Evolutionary conservation across 768 basidiomycete genomes (phyloP).

Genomic region (Agaricus bisporus): DNA sequence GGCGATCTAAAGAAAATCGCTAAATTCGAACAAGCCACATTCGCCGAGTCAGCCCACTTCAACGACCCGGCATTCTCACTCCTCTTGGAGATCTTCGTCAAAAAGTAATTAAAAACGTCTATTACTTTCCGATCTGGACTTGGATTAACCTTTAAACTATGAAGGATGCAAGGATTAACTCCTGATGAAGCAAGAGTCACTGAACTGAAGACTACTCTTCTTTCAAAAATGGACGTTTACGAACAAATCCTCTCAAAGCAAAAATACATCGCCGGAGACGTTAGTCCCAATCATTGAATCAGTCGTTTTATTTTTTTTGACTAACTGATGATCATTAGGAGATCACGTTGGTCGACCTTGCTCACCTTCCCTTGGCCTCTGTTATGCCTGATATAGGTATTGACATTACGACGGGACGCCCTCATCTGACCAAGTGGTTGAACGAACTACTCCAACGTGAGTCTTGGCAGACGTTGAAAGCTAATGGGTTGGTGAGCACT

Average conservation of each 20-base stretch:
- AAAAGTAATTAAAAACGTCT: conserved; percentile 48
- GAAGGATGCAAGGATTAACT: background rate
- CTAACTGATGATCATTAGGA: conserved; percentile 19
- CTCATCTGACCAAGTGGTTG: conserved; percentile 41
- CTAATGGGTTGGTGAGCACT: too few relatives aligned
- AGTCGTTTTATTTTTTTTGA: background rate
- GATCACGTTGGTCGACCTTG: conserved; percentile 41
- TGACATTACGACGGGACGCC: conserved; percentile 26
- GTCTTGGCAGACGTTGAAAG: too few relatives aligned
- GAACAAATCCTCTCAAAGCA: conserved; percentile 47
- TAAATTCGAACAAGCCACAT: conserved; percentile 42
- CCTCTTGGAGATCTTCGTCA: conserved; percentile 34
- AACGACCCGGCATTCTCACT: conserved; percentile 37
- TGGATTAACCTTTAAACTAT: too few relatives aligned
- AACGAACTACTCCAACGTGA: too few relatives aligned
- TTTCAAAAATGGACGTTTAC: conserved; percentile 41
- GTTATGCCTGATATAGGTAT: conserved; percentile 18
- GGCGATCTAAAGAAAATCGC: conserved; percentile 29
- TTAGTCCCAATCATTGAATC: conserved; percentile 18
- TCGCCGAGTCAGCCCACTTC: conserved; percentile 32
- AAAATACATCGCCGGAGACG: conserved; percentile 52
- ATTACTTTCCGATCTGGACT: conserved; percentile 12
- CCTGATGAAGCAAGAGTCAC: conserved; percentile 20
- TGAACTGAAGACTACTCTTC: conserved; percentile 22
- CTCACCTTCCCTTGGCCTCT: conserved; percentile 35